Conservation (phyloP, 1,284 basidiomycete genomes). For the Ustilago bromivora region DNA sequence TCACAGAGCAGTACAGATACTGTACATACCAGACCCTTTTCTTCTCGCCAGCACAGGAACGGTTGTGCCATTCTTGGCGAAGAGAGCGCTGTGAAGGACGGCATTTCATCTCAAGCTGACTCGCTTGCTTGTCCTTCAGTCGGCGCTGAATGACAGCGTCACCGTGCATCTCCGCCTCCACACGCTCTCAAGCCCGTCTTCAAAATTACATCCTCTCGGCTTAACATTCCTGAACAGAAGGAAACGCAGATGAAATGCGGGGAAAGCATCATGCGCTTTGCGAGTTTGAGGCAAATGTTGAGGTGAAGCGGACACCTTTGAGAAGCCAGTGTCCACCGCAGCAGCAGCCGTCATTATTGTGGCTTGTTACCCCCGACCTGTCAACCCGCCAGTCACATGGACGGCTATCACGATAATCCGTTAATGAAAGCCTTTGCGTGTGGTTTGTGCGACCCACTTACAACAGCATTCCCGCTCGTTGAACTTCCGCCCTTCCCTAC, state of each 20-base stretch:
- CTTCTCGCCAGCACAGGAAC: neutral
- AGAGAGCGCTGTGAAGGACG: neutral
- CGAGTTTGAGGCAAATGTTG: too few relatives aligned
- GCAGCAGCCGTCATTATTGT: neutral
- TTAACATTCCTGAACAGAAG: too few relatives aligned
- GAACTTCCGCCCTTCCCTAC: neutral
- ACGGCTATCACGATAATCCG: neutral
- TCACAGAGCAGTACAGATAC: neutral
- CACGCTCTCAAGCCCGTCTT: neutral
- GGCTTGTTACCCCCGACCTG: neutral
- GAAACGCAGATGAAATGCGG: neutral
- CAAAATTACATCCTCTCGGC: too few relatives aligned
- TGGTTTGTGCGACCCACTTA: neutral
- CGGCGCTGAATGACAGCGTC: conserved; percentile 3
- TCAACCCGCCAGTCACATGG: conserved; percentile 1
- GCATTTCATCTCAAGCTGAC: neutral
- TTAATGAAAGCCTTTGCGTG: too few relatives aligned
- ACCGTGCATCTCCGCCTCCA: conserved; percentile 16
- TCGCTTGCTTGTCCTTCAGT: neutral
- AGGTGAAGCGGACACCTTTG: neutral
- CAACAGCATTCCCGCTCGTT: too few relatives aligned
- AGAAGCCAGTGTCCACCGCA: neutral
- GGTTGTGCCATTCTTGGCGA: neutral
- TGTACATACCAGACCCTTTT: neutral
- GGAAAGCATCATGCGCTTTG: neutral